Percentiles rank a stretch among this genome's conserved stretches.
phyloP scores from a whole-genome alignment of 2,329 filamentous ascomycete species.

The Stachybotrys echinatus region DNA sequence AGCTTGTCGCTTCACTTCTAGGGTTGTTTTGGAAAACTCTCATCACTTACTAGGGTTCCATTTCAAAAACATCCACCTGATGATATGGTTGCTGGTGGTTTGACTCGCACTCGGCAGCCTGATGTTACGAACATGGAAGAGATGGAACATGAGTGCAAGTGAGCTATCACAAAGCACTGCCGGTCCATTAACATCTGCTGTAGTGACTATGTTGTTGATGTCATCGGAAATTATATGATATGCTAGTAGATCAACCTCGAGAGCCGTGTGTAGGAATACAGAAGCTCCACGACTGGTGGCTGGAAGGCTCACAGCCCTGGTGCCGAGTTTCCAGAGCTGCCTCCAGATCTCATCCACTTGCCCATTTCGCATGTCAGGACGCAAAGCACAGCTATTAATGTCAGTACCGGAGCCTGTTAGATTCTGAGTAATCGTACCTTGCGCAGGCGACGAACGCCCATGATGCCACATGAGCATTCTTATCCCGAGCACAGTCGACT shows the following conservation, averaged over 20 bases:
- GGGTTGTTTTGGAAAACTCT: not conserved
- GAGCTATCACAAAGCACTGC: slow-evolving; percentile 74
- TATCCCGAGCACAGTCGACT: slow-evolving; percentile 58
- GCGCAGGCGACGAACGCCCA: slow-evolving; percentile 85
- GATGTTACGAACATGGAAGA: slow-evolving; percentile 62
- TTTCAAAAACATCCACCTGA: slow-evolving; percentile 74
- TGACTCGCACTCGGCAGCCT: slow-evolving; percentile 65
- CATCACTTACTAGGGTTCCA: slow-evolving; percentile 70
- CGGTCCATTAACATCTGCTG: slow-evolving; percentile 78
- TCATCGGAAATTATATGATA: slow-evolving; percentile 64
- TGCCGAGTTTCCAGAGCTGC: slow-evolving; percentile 69
- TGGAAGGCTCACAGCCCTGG: slow-evolving; percentile 64
- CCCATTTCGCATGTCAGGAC: slow-evolving; percentile 25
- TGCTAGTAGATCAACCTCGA: slow-evolving; percentile 60
- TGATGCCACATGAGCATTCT: slow-evolving; percentile 59
- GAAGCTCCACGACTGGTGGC: slow-evolving; percentile 73
- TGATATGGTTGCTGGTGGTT: slow-evolving; percentile 63
- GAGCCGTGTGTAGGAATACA: slow-evolving; percentile 62
- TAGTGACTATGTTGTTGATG: slow-evolving; percentile 66
- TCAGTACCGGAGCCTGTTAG: slow-evolving; percentile 10
- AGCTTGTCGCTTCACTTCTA: not conserved
- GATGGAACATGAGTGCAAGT: slow-evolving; percentile 63
- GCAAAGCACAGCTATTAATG: slow-evolving; percentile 23
- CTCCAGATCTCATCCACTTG: slow-evolving; percentile 54
- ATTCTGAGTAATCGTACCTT: slow-evolving; percentile 49